phyloP scores from a whole-genome alignment of 116 monocot genomes.

The Dioscorea cayenensis region DNA sequence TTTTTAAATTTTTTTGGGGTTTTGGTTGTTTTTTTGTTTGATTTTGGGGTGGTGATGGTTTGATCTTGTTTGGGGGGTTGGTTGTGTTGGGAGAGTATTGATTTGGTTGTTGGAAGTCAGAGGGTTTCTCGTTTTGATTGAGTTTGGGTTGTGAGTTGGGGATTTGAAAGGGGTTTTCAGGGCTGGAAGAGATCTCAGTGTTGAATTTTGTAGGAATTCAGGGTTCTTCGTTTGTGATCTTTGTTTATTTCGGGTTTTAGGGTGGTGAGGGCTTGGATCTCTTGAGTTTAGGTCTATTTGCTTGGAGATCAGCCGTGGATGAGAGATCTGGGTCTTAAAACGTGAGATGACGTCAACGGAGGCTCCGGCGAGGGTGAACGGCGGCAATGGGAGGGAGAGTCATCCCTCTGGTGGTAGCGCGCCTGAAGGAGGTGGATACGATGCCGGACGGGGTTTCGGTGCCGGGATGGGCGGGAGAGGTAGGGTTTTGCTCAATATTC shows the following conservation, averaged over 20 bases:
- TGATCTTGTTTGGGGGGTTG: background rate
- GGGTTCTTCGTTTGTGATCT: background rate
- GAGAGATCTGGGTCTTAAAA: slow-evolving; percentile 8
- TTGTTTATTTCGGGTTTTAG: background rate
- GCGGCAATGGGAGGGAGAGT: slow-evolving; percentile 20
- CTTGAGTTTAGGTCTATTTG: background rate
- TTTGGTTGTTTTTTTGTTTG: background rate
- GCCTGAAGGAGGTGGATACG: background rate
- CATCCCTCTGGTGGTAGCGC: slow-evolving; percentile 22
- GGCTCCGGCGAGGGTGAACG: slow-evolving; percentile 20
- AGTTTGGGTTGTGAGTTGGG: background rate
- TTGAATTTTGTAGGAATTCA: background rate
- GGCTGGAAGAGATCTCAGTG: background rate
- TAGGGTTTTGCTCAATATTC: background rate
- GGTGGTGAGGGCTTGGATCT: background rate
- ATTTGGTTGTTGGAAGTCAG: background rate
- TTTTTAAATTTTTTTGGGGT: background rate
- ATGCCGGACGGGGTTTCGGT: background rate
- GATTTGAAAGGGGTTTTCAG: background rate
- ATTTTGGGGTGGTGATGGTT: background rate
- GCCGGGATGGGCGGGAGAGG: slow-evolving; percentile 14
- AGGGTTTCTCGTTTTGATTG: background rate
- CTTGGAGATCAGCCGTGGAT: slow-evolving; percentile 14
- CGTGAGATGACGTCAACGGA: slow-evolving; percentile 43
- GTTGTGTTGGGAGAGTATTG: background rate